A percentile compares a stretch with the other conserved stretches of the same genome.
Evolutionary conservation across 2,329 filamentous ascomycete species (phyloP).

Genomic region (Colletotrichum sp.): DNA sequence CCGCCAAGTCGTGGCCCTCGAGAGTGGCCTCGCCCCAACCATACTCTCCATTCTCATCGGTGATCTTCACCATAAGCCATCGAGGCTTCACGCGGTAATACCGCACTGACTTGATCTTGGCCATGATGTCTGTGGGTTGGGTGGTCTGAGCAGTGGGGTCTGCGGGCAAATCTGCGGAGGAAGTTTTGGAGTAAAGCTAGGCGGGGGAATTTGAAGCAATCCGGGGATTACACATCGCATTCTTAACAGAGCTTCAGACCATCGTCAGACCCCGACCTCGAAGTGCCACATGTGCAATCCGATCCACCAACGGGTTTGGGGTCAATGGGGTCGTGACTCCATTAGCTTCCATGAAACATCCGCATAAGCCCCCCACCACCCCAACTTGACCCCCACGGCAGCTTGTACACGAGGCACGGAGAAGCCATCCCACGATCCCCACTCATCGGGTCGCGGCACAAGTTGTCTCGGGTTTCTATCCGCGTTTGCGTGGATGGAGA

Average conservation of each 20-base stretch:
- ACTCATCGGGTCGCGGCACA: neutral
- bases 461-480: neutral
- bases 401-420: neutral
- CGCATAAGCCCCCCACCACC: neutral
- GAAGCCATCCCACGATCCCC: neutral
- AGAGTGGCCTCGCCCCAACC: constrained; percentile 73
- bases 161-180: neutral
- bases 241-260: neutral
- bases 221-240: neutral
- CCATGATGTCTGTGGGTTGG: neutral
- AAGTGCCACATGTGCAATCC: neutral
- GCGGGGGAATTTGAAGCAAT: neutral
- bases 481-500: neutral
- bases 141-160: neutral
- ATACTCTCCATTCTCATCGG: constrained; percentile 59
- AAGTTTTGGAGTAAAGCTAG: neutral
- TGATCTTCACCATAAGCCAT: constrained; percentile 74
- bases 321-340: neutral
- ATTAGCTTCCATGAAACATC: neutral
- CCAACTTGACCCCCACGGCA: constrained; percentile 4
- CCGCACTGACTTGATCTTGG: constrained; percentile 63
- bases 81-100: constrained; percentile 71
- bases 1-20: constrained; percentile 69
- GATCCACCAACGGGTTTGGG: neutral
- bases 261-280: neutral